A percentile compares a stretch with the other conserved stretches of the same genome.
phyloP scores from a whole-genome alignment of 768 basidiomycete species.

The Coprinopsis strossmayeri region DNA sequence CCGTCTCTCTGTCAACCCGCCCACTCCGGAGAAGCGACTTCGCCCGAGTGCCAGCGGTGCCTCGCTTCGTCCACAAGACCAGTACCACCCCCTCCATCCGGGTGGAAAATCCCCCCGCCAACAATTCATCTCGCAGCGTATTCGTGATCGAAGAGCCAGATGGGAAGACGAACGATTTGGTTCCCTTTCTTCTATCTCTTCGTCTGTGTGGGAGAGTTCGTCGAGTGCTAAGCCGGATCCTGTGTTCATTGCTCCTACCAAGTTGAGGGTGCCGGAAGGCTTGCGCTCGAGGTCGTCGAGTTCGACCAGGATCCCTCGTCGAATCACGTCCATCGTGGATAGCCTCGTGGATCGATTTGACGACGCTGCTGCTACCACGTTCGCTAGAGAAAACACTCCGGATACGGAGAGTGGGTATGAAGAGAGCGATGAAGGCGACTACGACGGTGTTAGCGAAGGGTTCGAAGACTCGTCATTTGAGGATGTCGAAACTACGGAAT shows the following conservation, averaged over 20 bases:
- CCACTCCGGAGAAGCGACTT: slow-evolving; percentile 24
- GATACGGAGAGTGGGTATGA: slow-evolving; percentile 9
- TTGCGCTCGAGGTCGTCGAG: neutral
- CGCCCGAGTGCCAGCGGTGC: neutral
- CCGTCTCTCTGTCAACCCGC: slow-evolving; percentile 35
- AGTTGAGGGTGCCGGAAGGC: neutral
- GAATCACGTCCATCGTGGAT: slow-evolving; percentile 6
- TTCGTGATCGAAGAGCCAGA: slow-evolving; percentile 1
- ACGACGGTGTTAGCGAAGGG: slow-evolving; percentile 6
- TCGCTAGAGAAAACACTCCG: neutral
- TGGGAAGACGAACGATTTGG: slow-evolving; percentile 10
- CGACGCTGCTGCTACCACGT: neutral
- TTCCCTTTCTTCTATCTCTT: slow-evolving; percentile 5
- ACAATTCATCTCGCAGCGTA: slow-evolving; percentile 7
- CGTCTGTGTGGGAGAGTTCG: neutral
- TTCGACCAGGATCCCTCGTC: neutral
- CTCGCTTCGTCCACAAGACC: neutral
- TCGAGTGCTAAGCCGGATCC: neutral
- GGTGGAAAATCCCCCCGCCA: slow-evolving; percentile 6
- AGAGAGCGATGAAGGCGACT: slow-evolving; percentile 6
- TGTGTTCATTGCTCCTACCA: slow-evolving; percentile 1
- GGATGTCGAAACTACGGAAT: neutral
- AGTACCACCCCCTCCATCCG: neutral
- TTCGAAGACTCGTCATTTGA: slow-evolving; percentile 7
- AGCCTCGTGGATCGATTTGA: slow-evolving; percentile 7